Conservation (phyloP, 2,329 filamentous ascomycete species). For the Blastomyces emzantsi region DNA sequence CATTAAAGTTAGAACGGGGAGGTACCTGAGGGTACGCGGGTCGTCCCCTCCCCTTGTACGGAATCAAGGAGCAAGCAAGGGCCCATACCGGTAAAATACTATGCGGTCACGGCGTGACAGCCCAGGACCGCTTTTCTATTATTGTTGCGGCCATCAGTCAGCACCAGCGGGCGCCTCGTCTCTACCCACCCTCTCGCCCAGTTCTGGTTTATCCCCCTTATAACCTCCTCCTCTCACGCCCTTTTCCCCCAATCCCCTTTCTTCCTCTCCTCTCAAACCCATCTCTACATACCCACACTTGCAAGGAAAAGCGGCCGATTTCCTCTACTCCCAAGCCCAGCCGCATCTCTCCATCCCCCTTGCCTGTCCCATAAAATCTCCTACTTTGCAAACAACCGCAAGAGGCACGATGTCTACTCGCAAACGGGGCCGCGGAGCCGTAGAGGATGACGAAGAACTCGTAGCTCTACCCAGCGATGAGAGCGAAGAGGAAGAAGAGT, state of each 20-base stretch:
- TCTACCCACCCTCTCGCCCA: background rate
- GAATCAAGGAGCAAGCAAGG: background rate
- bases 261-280: constrained; percentile 8
- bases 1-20: background rate
- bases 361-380: background rate
- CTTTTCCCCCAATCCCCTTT: constrained; percentile 9
- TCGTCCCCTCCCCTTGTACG: background rate
- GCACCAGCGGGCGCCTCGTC: background rate
- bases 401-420: constrained; percentile 37
- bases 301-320: background rate
- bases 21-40: background rate
- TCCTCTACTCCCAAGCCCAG: background rate
- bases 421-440: constrained; percentile 43
- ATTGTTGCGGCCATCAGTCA: background rate
- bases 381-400: background rate
- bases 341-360: background rate
- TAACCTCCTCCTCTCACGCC: background rate
- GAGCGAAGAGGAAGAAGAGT: constrained; percentile 43
- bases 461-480: constrained; percentile 42
- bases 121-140: background rate
- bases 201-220: background rate
- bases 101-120: background rate
- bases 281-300: background rate
- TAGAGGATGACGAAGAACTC: constrained; percentile 38
- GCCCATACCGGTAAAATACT: background rate